phyloP scores from a whole-genome alignment of 345 rosid genomes.

The Turnera subulata region DNA sequence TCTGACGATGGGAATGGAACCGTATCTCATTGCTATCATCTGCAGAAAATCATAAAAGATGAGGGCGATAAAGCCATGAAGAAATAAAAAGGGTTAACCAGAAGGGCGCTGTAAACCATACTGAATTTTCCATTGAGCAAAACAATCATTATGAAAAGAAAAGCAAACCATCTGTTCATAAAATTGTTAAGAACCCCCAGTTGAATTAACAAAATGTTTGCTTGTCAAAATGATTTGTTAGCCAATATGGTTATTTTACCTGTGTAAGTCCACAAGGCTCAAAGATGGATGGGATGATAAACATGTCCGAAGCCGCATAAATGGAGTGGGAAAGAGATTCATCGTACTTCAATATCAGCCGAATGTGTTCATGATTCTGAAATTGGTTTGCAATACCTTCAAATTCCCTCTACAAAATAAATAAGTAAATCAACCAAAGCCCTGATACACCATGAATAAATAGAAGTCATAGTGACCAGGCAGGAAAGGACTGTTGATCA shows the following conservation, averaged over 20 bases:
- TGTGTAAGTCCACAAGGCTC: constrained; percentile 99
- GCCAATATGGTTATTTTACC: constrained; percentile 36
- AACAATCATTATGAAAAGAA: too few species aligned
- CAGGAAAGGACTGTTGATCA: too few species aligned
- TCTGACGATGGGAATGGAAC: constrained; percentile 78
- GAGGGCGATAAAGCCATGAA: background rate
- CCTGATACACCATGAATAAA: too few species aligned
- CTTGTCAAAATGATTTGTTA: constrained; percentile 5
- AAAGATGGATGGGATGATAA: constrained; percentile 91
- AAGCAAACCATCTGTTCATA: too few species aligned
- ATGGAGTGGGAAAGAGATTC: constrained; percentile 84
- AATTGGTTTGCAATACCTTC: constrained; percentile 79
- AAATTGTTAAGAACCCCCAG: too few species aligned
- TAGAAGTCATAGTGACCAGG: too few species aligned
- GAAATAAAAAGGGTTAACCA: too few species aligned
- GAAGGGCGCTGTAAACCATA: too few species aligned
- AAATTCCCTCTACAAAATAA: constrained; percentile 65
- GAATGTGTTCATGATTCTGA: constrained; percentile 56
- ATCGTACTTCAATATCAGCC: constrained; percentile 78
- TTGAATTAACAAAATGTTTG: too few species aligned
- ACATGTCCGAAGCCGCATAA: constrained; percentile 85
- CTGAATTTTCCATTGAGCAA: too few species aligned
- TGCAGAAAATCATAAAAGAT: constrained; percentile 23
- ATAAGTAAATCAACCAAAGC: background rate
- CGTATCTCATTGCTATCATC: constrained; percentile 98